Evolutionary conservation across 2,329 filamentous ascomycete genomes (phyloP).

Genomic region (Macrophomina phaseolina): DNA sequence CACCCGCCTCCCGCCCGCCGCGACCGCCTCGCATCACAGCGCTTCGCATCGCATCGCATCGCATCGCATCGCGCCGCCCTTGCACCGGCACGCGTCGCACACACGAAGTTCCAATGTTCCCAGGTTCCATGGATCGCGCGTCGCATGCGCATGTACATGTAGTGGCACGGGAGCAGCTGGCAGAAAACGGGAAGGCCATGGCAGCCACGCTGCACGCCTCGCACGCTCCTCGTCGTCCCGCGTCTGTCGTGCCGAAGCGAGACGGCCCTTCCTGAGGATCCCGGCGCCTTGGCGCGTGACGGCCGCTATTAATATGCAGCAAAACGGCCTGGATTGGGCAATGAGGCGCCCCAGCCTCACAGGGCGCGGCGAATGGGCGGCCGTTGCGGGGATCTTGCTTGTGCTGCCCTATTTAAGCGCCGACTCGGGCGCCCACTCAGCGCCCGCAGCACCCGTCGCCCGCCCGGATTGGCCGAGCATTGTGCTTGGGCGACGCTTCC

Average conservation of each 20-base stretch:
- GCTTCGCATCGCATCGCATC: too few species aligned
- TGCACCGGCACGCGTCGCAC: conserved; percentile 15
- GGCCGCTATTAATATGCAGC: conserved; percentile 42
- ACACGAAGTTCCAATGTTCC: conserved; percentile 16
- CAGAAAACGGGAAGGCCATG: conserved; percentile 26
- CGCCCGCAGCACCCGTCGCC: conserved; percentile 33
- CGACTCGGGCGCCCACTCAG: conserved; percentile 34
- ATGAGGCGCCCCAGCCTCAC: conserved; percentile 35
- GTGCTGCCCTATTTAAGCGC: conserved; percentile 43
- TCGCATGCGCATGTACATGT: conserved; percentile 20
- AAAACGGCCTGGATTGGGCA: conserved; percentile 33
- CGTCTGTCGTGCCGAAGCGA: conserved; percentile 37
- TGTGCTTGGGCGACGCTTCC: conserved; percentile 9
- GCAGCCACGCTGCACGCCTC: conserved; percentile 34
- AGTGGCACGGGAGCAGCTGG: conserved; percentile 25
- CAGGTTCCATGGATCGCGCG: conserved; percentile 14
- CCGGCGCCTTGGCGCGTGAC: conserved; percentile 20
- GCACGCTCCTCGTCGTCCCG: conserved; percentile 28
- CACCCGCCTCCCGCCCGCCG: neutral
- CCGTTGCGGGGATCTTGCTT: conserved; percentile 32
- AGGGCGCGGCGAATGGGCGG: conserved; percentile 35
- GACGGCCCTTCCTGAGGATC: conserved; percentile 29
- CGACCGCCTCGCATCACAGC: neutral
- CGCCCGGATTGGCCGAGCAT: conserved; percentile 38
- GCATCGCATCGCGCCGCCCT: neutral